Base-by-base conservation (phyloP, 371 early-diverging fungal species). In the Basidiobolus meristosporus region DNA sequence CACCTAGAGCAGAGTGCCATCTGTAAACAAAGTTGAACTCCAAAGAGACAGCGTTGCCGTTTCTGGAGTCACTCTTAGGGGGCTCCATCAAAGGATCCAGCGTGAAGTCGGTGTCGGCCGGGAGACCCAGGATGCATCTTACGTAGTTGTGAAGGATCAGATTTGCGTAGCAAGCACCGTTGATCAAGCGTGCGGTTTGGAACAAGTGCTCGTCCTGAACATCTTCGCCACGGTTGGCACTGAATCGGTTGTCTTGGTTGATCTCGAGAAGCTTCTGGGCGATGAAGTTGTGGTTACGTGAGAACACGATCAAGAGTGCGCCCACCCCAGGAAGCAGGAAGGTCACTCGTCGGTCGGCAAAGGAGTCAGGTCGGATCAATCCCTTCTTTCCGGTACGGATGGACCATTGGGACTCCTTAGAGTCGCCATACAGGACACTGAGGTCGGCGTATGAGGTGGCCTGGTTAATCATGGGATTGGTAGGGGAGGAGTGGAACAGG, bases 281-380 rank as follows among this genome's bases (percentile, higher is more conserved):
- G 46, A 68, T 66, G 41, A 52, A 60, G 28, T 66, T 68, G 41
- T 68, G 69, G 38, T 68, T 68, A 17, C 69, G 53, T 2, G 62
- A 60, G 41, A 68, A 68, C 4, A 68, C 14, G 7, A 64, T 55
- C 30, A 66, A 29, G 14, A 68, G 31, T 29, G 53, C 48, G 11
- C 44, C 54, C 12, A 63, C 63, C 31, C 63, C 63, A 49, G 69
- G 44, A 23, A 60, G 65, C 42, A 64, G 67, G 31, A 62, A 43
- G 7, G 54, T 41, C 20, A 68, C 47, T 26, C 69, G 57, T 21
- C 50, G 51, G 38, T 63, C 64, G 33, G 56, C 54, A 59, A 66
- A 65, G 41, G 57, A 58, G 46, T 68, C 69, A 2, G 64, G 57
- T 19, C 62, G 63, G 21, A 68, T 38, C 2, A 60, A 35, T n/a